Conservation (phyloP, 495 filamentous ascomycete species). For the Parmelia sp. region DNA sequence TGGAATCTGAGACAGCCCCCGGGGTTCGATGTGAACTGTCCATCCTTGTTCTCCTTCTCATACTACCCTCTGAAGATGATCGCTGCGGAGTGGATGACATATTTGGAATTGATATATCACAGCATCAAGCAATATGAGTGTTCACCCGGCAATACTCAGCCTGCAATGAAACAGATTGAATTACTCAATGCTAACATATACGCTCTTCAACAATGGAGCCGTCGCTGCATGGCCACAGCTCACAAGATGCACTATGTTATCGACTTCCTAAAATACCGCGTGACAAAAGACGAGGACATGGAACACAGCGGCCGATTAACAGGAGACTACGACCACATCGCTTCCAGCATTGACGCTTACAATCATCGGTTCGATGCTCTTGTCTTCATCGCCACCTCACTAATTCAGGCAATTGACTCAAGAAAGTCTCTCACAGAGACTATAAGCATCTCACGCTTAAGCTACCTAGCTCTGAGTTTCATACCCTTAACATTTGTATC, state of each 20-base stretch:
- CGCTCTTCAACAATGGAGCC: conserved; percentile 9
- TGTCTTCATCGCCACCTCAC: neutral
- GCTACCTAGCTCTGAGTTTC: conserved; percentile 10
- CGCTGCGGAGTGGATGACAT: conserved; percentile 23
- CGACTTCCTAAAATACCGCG: neutral
- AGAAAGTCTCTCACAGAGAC: conserved; percentile 12
- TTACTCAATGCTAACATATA: neutral
- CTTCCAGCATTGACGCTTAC: conserved; percentile 1
- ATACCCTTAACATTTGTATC: conserved; percentile 12
- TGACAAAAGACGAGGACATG: neutral
- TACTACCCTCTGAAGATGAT: conserved; percentile 25
- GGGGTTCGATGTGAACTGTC: conserved; percentile 7
- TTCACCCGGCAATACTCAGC: conserved; percentile 8
- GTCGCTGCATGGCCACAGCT: conserved; percentile 6
- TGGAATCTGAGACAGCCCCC: neutral
- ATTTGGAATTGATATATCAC: conserved; percentile 20
- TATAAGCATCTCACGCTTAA: conserved; percentile 11
- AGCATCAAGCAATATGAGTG: conserved; percentile 24
- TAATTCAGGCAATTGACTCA: neutral
- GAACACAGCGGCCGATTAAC: neutral
- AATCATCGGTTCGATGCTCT: neutral
- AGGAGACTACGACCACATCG: conserved; percentile 11
- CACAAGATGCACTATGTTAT: conserved; percentile 1
- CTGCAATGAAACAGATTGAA: neutral
- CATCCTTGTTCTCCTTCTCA: conserved; percentile 17